Base-by-base conservation (phyloP, 306 rosid species). In the Boehmeria nivea region DNA sequence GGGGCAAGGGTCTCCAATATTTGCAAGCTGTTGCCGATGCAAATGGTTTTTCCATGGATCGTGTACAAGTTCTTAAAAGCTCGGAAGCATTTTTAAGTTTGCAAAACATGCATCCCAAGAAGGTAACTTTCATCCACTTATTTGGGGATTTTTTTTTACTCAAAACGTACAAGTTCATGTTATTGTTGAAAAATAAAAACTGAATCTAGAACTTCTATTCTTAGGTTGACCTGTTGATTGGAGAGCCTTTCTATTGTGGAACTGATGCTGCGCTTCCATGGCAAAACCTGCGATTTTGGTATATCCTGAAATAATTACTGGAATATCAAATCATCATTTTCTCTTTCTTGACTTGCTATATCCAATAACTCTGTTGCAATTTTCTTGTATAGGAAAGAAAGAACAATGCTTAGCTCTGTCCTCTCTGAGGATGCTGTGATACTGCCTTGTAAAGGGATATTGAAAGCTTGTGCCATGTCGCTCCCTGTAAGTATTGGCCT, bases 251-350 rank as follows among this genome's bases (percentile, higher is more conserved):
- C 74, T 87, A 91, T 61, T 74, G 39, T 43, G 95, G 95, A 69
- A 81, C 67, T 23, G 91, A 91, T 44, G 68, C 74, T 66, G 72
- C 70, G 78, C 95, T 91, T 72, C 98, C 98, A 22, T 90, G 98
- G 98, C 87, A 82, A 65, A 84, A 84, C 77, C 82, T 90, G 59
- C 81, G 91, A 43, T 82, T 91, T 72, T 91, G 98, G 95, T 91
- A 82, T 24, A 6, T 24, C 14, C n/a, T n/a, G n/a, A n/a, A n/a
- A n/a, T n/a, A n/a, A n/a, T n/a, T n/a, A n/a, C n/a, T n/a, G n/a
- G n/a, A n/a, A n/a, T n/a, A n/a, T n/a, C n/a, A n/a, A n/a, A n/a
- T n/a, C n/a, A n/a, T n/a, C n/a, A n/a, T n/a, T n/a, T n/a, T n/a
- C n/a, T n/a, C n/a, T n/a, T n/a, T n/a, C n/a, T n/a, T n/a, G n/a